Base-by-base conservation (phyloP, 2,329 filamentous ascomycete genomes). In the Fusarium veterinarium region DNA sequence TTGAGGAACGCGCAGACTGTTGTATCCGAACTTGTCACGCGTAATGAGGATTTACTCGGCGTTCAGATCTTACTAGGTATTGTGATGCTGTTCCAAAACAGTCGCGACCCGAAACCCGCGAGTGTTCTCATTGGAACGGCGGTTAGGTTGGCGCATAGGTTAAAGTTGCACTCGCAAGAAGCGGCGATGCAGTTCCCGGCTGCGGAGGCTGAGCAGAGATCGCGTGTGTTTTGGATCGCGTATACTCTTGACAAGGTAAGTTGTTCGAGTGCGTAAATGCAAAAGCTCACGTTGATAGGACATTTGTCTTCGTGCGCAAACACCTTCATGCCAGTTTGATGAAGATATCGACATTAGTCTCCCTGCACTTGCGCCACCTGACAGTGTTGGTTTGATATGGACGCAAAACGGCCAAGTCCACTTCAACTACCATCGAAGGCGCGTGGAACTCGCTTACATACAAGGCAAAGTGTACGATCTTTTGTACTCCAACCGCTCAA, bases 401-500 rank as follows among this genome's bases (percentile, higher is more conserved):
- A 82, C 81, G 2, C 73, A 75, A 8, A 81, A 84, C 37, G 80
- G 80, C 8, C 68, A 71, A 5, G 72, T 75, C 0, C 76, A 77
- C 44, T 79, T 85, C 64, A 81, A 84, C 70, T 81, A 80, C 53
- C 81, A 85, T 62, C 78, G 83, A 8, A 65, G 79, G n/a, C 79
- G 82, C 3, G 77, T 84, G 6, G 81, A 84, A 49, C 78, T 86
- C 5, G 80, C 81, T 2, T 80, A 83, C 40, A 78, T 86, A 11
- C 68, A 85, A 31, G 84, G 84, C 25, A 81, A 80, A 52, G 78
- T 84, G 0, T 84, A 84, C 49, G 83, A 85, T 37, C 76, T 79
- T 13, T 73, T 85, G 3, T 82, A 83, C 63, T 79, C 79, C 1
- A 80, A 79, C 57, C 71, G 76, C 4, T 72, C 78, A 4, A 65